Conservation (phyloP, 2,329 filamentous ascomycete species). For the Claviceps lovelessii region DNA sequence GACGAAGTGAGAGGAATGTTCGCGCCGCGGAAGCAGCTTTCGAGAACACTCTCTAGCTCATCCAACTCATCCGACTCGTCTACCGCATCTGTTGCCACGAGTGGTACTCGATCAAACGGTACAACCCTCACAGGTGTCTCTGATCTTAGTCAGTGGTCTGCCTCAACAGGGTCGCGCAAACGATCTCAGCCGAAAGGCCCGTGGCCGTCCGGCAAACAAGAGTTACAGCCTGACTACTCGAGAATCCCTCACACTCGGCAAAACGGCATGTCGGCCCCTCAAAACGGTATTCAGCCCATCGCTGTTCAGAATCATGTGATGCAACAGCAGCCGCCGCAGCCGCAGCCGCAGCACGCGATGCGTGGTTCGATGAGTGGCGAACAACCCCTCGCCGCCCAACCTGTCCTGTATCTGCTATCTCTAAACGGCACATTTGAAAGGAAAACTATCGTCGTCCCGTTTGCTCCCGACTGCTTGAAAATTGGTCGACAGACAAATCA, state of each 20-base stretch:
- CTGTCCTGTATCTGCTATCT: slow-evolving; percentile 72
- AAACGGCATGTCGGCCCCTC: slow-evolving; percentile 26
- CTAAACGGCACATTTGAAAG: slow-evolving; percentile 94
- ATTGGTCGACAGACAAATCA: slow-evolving; percentile 96
- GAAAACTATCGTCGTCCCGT: slow-evolving; percentile 90
- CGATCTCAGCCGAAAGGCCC: slow-evolving; percentile 34
- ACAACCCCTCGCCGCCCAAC: slow-evolving; percentile 47
- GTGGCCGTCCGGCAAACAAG: slow-evolving; percentile 35
- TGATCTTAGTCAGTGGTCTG: slow-evolving; percentile 37
- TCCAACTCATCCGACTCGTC: slow-evolving; percentile 49
- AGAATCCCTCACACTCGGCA: slow-evolving; percentile 28
- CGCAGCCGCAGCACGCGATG: slow-evolving; percentile 40
- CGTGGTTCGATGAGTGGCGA: slow-evolving; percentile 41
- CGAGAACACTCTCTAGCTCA: slow-evolving; percentile 81
- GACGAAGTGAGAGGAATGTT: slow-evolving; percentile 83
- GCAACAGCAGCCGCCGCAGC: slow-evolving; percentile 29
- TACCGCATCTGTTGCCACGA: slow-evolving; percentile 45
- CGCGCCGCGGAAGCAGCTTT: slow-evolving; percentile 73
- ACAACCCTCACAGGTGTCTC: slow-evolving; percentile 31
- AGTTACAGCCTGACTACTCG: slow-evolving; percentile 32
- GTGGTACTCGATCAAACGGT: slow-evolving; percentile 48
- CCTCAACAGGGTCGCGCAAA: slow-evolving; percentile 34
- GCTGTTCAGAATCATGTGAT: slow-evolving; percentile 21
- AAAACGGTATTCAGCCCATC: slow-evolving; percentile 18
- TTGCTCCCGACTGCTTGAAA: slow-evolving; percentile 80